Evolutionary conservation across 2,329 filamentous ascomycete species (phyloP).

Genomic region (Curvularia sp.): DNA sequence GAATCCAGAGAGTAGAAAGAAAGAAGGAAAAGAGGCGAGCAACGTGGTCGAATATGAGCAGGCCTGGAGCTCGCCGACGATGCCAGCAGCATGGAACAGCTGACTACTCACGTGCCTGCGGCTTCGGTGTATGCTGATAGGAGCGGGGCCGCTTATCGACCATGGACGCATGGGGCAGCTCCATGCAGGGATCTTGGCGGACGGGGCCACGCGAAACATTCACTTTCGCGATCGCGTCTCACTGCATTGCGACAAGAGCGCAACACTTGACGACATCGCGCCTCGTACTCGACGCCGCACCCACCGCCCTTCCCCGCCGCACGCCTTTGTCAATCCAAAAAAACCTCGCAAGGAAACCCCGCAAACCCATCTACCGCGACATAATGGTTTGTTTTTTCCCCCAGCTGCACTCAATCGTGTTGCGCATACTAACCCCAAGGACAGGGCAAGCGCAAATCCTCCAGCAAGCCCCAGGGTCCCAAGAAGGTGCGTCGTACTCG

Average conservation of each 20-base stretch:
- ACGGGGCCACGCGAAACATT: slow-evolving; percentile 30
- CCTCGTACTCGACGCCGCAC: not conserved
- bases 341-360: not conserved
- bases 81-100: slow-evolving; percentile 20
- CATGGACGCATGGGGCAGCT: slow-evolving; percentile 36
- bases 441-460: slow-evolving; percentile 88
- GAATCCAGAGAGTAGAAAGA: slow-evolving; percentile 23
- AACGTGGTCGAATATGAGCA: slow-evolving; percentile 23
- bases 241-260: slow-evolving; percentile 14
- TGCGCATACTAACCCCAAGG: slow-evolving; percentile 31
- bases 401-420: slow-evolving; percentile 16
- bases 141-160: slow-evolving; percentile 42
- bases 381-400: slow-evolving; percentile 33
- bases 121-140: slow-evolving; percentile 34
- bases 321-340: not conserved
- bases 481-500: slow-evolving; percentile 70
- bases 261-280: slow-evolving; percentile 1
- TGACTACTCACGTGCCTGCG: slow-evolving; percentile 28
- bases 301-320: not conserved
- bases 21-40: slow-evolving; percentile 18
- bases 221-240: slow-evolving; percentile 23
- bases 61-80: slow-evolving; percentile 20
- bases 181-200: slow-evolving; percentile 33
- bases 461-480: slow-evolving; percentile 78
- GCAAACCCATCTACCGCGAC: not conserved